Evolutionary conservation across 257 asterid genomes (phyloP).

Genomic region (Coffea canephora): DNA sequence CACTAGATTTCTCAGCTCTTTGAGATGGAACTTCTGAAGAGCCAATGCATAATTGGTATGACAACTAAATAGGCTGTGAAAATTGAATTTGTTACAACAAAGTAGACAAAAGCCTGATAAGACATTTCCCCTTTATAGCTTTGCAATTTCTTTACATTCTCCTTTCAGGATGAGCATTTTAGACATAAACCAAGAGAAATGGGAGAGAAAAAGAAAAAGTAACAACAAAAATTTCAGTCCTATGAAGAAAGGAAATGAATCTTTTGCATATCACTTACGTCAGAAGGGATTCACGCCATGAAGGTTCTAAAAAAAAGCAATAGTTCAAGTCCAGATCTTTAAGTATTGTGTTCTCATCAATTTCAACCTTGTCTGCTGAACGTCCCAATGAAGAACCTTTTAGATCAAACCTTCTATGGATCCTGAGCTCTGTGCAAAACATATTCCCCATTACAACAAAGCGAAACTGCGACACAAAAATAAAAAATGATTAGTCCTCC

Average conservation of each 20-base stretch:
- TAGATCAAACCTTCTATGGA: slow-evolving; percentile 89
- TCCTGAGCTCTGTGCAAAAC: slow-evolving; percentile 95
- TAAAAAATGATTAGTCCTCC: background rate
- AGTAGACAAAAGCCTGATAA: background rate
- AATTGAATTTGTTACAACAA: background rate
- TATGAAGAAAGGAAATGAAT: slow-evolving; percentile 7
- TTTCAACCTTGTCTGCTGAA: slow-evolving; percentile 86
- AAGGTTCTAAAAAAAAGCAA: slow-evolving; percentile 88
- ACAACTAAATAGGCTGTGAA: background rate
- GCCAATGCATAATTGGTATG: background rate
- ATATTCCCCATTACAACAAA: slow-evolving; percentile 97
- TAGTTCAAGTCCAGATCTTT: slow-evolving; percentile 95
- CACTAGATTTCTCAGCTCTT: background rate
- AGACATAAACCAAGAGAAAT: background rate
- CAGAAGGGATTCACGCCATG: slow-evolving; percentile 75
- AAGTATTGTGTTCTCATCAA: slow-evolving; percentile 87
- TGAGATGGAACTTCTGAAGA: too few species aligned
- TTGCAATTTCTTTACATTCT: too few species aligned
- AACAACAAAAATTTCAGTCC: background rate
- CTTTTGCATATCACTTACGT: slow-evolving; percentile 43
- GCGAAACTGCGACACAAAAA: slow-evolving; percentile 64
- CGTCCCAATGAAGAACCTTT: slow-evolving; percentile 98
- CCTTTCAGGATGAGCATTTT: background rate
- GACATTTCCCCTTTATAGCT: background rate
- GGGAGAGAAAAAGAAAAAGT: background rate